A percentile compares a stretch with the other conserved stretches of the same genome.
Conservation (phyloP, 768 basidiomycete genomes). For the Dentipellis sp. region DNA sequence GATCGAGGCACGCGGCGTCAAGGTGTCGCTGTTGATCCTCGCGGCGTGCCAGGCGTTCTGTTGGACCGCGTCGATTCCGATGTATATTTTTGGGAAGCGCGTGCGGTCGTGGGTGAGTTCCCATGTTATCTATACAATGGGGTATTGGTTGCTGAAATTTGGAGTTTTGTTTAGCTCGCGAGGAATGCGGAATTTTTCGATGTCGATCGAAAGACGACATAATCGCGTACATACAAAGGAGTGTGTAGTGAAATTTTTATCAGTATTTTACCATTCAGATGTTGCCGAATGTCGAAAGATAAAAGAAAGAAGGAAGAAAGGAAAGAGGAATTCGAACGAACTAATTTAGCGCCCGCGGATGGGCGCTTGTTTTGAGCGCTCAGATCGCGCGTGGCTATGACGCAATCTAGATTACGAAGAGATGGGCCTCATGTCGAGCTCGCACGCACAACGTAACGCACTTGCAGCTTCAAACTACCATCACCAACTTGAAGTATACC, state of each 20-base stretch:
- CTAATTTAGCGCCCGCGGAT: too few species aligned
- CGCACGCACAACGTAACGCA: neutral
- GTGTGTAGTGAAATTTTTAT: too few species aligned
- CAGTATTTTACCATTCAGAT: too few species aligned
- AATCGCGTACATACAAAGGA: too few species aligned
- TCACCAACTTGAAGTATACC: too few species aligned
- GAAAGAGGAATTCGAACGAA: too few species aligned
- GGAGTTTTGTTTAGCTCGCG: neutral
- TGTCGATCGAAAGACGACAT: neutral
- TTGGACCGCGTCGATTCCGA: slow-evolving; percentile 31
- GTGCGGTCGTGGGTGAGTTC: slow-evolving; percentile 30
- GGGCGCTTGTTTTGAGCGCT: too few species aligned
- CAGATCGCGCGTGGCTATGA: neutral
- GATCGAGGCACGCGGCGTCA: slow-evolving; percentile 28
- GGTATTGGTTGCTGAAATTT: too few species aligned
- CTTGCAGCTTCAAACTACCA: too few species aligned
- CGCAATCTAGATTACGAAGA: neutral
- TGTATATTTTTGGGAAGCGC: slow-evolving; percentile 37
- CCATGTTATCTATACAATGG: neutral
- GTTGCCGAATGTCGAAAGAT: too few species aligned
- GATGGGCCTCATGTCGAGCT: neutral
- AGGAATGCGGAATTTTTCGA: neutral
- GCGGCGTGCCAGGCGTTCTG: slow-evolving; percentile 31
- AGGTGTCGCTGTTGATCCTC: slow-evolving; percentile 30
- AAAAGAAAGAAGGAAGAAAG: too few species aligned